Conservation (phyloP, 192 early-diverging fungal species). For the Podochytrium sp. region DNA sequence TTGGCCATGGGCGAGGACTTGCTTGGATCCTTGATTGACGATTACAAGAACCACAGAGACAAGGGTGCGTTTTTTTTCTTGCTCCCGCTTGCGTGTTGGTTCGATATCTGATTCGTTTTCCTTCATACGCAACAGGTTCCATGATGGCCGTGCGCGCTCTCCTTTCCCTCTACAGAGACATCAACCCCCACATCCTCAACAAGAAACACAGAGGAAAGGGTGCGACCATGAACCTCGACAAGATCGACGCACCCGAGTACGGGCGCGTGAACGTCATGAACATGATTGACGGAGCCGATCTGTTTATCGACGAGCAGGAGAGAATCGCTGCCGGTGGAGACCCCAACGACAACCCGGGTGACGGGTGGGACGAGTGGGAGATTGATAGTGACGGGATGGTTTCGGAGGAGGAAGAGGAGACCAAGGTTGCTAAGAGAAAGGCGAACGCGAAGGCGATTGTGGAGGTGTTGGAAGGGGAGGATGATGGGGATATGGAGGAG, state of each 20-base stretch:
- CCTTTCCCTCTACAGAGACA: constrained; percentile 89
- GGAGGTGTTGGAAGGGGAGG: constrained; percentile 16
- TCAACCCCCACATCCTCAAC: constrained; percentile 92
- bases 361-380: constrained; percentile 42
- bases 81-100: not conserved
- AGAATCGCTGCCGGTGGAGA: constrained; percentile 28
- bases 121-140: constrained; percentile 38
- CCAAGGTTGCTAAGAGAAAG: constrained; percentile 11
- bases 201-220: constrained; percentile 91
- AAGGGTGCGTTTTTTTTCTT: constrained; percentile 65
- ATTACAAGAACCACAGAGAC: constrained; percentile 90
- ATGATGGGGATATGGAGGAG: constrained; percentile 37
- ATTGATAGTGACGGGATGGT: constrained; percentile 39
- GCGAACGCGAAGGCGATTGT: constrained; percentile 13
- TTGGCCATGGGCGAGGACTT: constrained; percentile 81
- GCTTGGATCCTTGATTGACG: constrained; percentile 84
- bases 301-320: constrained; percentile 45
- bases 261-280: constrained; percentile 71
- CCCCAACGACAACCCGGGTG: constrained; percentile 37
- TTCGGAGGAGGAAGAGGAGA: constrained; percentile 53
- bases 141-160: constrained; percentile 91
- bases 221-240: constrained; percentile 74
- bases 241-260: constrained; percentile 65
- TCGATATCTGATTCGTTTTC: constrained; percentile 17
- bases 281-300: constrained; percentile 83